A percentile compares a stretch with the other conserved stretches of the same genome.
Evolutionary conservation across 2,329 filamentous ascomycete genomes (phyloP).

Genomic region (Colletotrichum horii): DNA sequence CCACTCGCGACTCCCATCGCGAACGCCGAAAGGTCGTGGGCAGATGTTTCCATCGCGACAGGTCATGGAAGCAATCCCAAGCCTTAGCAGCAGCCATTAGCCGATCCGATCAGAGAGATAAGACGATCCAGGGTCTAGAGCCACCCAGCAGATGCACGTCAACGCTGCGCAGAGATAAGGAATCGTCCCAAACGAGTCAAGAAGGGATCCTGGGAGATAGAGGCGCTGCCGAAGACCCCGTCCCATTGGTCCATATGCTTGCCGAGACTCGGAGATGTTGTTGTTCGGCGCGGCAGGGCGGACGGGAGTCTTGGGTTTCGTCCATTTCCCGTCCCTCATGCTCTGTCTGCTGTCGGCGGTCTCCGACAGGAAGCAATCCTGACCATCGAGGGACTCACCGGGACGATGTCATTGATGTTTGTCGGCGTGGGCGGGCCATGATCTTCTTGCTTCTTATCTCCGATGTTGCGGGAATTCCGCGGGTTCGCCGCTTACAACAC

Average conservation of each 20-base stretch:
- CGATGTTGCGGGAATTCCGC: background rate
- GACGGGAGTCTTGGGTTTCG: background rate
- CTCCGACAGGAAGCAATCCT: background rate
- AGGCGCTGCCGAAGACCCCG: background rate
- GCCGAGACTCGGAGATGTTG: slow-evolving; percentile 16
- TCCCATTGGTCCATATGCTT: background rate
- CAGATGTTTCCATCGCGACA: background rate
- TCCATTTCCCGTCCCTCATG: background rate
- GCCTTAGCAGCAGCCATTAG: background rate
- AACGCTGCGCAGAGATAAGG: slow-evolving; percentile 12
- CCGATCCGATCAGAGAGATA: background rate
- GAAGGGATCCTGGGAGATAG: background rate
- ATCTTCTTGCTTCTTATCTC: background rate
- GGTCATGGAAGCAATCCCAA: background rate
- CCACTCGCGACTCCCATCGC: background rate
- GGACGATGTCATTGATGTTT: background rate
- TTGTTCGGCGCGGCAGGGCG: background rate
- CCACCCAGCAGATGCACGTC: background rate
- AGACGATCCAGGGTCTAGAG: background rate
- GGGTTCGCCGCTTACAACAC: background rate
- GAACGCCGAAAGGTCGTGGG: background rate
- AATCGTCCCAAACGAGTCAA: background rate
- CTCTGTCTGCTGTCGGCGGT: slow-evolving; percentile 4
- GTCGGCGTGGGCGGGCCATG: background rate
- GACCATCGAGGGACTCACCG: background rate